Base-by-base conservation (phyloP, 2,329 filamentous ascomycete genomes). In the Colletotrichum eremochloae region DNA sequence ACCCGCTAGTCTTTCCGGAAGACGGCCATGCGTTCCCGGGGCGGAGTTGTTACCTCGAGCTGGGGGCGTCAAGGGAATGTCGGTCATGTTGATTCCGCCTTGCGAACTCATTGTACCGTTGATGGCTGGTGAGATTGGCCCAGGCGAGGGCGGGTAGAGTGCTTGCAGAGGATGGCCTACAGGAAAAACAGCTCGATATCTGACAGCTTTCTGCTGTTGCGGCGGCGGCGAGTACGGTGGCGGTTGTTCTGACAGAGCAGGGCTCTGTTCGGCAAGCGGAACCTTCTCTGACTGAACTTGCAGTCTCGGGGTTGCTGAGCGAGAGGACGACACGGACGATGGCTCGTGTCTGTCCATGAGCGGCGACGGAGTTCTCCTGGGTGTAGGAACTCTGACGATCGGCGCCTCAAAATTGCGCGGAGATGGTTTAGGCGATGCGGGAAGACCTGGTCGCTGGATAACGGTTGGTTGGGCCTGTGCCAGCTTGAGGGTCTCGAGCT, bases 71-170 rank as follows among this genome's bases (percentile, higher is more conserved):
- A 89, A 79, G 1, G 88, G 87, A 15, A 93, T 87, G 12, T 91
- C 86, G 1, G 86, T 85, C 83, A 94, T 84, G 31, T 83, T 86
- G 56, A 92, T 89, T 2, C 85, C 88, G 1, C 90, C 88, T 68
- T 89, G 87, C 0, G 90, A 89, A 14, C 87, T 88, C 85, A 93
- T 92, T 0, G 88, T 88, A 18, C 85, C 85, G 48, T 90, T 85
- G 50, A 92, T 82, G 0, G 86, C 91, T 1, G 92, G 91, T 1
- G 92, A 92, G 0, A 89, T 80, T 2, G 90, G 90, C 0, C 87
- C 87, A 0, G 91, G 90, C 6, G 91, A 90, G 1, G 86, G 85
- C 2, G 89, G 86, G 42, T 86, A 86, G 67, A 87, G 84, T 12
- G 79, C 76, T 53, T 81, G 82, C 50, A 85, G 77, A 0, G 83